Evolutionary conservation across 345 rosid genomes (phyloP).

Genomic region (Citrus sp.): DNA sequence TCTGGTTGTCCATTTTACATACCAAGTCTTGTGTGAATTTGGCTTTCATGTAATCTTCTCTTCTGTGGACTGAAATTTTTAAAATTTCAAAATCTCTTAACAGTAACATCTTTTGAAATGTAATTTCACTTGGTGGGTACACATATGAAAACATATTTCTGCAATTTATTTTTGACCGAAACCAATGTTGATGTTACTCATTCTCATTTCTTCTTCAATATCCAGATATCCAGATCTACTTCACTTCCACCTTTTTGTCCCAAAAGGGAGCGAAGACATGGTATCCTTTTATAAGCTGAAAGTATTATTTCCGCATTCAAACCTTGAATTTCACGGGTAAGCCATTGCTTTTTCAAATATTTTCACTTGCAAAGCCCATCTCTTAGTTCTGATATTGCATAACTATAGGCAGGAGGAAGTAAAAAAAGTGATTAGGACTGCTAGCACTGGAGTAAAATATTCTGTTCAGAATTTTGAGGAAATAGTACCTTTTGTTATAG

Average conservation of each 20-base stretch:
- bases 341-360: not conserved
- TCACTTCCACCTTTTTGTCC: conserved; percentile 42
- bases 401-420: conserved; percentile 40
- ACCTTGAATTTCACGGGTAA: conserved; percentile 40
- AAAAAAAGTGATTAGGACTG: conserved; percentile 12
- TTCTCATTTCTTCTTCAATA: conserved; percentile 1
- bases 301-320: conserved; percentile 43
- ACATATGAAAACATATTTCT: not conserved
- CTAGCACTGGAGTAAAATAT: conserved; percentile 11
- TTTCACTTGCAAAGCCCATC: not conserved
- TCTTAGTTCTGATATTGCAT: conserved; percentile 5
- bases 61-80: not conserved
- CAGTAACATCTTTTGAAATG: not conserved
- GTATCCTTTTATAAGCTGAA: conserved; percentile 40
- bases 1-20: too few species aligned
- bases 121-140: not conserved
- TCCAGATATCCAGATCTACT: conserved; percentile 34
- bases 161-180: too few species aligned
- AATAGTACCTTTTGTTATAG: conserved; percentile 35
- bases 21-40: not conserved
- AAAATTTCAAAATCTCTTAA: not conserved
- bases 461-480: conserved; percentile 16
- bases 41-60: not conserved
- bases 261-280: conserved; percentile 34
- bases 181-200: not conserved